Conservation (phyloP, 148 eudicot genomes). For the Chenopodium album region DNA sequence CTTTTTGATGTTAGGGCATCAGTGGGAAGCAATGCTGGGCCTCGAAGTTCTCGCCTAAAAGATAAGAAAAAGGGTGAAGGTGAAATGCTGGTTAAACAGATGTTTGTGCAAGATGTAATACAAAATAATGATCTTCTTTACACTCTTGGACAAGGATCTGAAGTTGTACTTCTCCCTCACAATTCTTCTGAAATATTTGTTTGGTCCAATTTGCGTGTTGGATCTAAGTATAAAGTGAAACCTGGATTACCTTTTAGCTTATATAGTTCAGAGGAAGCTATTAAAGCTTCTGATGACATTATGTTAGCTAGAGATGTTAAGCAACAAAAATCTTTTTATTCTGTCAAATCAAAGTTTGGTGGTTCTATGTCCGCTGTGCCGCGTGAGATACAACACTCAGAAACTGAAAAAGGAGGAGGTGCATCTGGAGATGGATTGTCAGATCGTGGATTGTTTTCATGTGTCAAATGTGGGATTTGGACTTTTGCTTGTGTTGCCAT, state of each 20-base stretch:
- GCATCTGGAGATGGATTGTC: constrained; percentile 47
- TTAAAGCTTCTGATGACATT: constrained; percentile 43
- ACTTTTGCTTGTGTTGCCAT: constrained; percentile 93
- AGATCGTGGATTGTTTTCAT: constrained; percentile 80
- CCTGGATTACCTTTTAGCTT: constrained; percentile 46
- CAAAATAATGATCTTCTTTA: constrained; percentile 69
- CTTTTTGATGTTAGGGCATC: constrained; percentile 44
- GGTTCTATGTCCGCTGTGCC: constrained; percentile 20
- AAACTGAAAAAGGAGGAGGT: constrained; percentile 35
- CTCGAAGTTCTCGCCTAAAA: constrained; percentile 88
- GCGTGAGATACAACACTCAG: constrained; percentile 27
- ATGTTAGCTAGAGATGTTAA: constrained; percentile 45
- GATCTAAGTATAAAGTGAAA: constrained; percentile 41
- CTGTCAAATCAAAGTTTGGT: constrained; percentile 46
- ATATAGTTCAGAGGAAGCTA: constrained; percentile 43
- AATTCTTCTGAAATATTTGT: constrained; percentile 54
- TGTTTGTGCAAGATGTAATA: constrained; percentile 74
- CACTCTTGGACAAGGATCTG: constrained; percentile 69
- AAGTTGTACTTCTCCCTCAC: constrained; percentile 79
- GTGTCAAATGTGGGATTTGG: constrained; percentile 96
- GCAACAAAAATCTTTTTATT: constrained; percentile 40
- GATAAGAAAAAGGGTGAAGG: constrained; percentile 89
- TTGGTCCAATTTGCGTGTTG: constrained; percentile 50
- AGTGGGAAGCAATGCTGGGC: constrained; percentile 45
- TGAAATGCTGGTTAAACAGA: constrained; percentile 72